A percentile compares a stretch with the other conserved stretches of the same genome.
Evolutionary conservation across 2,329 filamentous ascomycete species (phyloP).

Genomic region (Mycogone perniciosa): DNA sequence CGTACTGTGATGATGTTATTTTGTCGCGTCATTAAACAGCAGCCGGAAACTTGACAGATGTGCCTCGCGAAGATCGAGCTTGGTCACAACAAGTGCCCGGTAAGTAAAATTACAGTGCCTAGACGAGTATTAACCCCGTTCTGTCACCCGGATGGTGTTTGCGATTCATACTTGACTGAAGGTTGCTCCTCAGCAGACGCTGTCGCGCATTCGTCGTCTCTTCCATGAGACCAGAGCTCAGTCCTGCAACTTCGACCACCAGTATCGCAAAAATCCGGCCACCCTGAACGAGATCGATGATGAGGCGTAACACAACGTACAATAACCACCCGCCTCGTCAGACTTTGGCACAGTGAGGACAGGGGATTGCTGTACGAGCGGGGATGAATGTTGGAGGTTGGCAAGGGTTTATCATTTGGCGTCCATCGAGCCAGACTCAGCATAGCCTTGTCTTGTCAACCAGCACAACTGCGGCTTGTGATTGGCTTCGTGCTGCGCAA

Average conservation of each 20-base stretch:
- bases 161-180: no score
- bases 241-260: not conserved
- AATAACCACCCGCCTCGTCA: not conserved
- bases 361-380: not conserved
- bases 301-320: not conserved
- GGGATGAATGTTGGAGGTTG: no score
- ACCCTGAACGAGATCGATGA: not conserved
- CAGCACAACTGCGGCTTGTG: not conserved
- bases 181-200: no score
- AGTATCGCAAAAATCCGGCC: not conserved
- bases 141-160: no score
- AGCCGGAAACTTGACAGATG: no score
- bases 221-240: not conserved
- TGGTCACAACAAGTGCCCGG: no score
- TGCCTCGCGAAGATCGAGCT: no score
- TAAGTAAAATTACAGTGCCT: no score
- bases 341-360: not conserved
- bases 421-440: not conserved
- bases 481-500: conserved; percentile 6
- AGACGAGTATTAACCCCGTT: no score
- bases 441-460: not conserved
- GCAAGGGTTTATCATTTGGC: not conserved
- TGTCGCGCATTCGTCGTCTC: not conserved
- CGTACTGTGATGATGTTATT: no score
- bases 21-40: no score